These are phyloP conservation scores for Mycena metata DNA, from an alignment of 768 basidiomycete genomes.

Conservation along the genomic window DNA sequence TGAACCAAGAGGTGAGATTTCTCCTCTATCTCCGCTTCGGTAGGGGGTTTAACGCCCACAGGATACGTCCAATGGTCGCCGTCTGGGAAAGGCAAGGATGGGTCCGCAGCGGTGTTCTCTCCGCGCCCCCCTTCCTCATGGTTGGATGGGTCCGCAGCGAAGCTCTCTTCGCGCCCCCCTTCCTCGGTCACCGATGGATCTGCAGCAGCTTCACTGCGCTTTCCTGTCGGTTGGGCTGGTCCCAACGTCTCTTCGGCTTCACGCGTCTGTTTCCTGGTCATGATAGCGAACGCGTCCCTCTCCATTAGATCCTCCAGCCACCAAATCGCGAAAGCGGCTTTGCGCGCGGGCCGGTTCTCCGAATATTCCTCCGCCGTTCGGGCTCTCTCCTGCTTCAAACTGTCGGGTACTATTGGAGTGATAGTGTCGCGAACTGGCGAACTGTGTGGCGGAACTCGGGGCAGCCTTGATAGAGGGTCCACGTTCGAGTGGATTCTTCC, in stretches of 20 bases:
- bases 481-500: slow-evolving; percentile 43
- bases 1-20: background rate
- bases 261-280: background rate
- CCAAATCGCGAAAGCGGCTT: background rate
- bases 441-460: background rate
- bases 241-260: background rate
- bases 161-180: too few species aligned
- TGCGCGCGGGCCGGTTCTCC: background rate
- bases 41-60: too few species aligned
- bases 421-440: background rate
- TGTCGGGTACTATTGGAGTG: background rate
- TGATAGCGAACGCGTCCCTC: background rate
- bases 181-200: too few species aligned
- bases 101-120: too few species aligned
- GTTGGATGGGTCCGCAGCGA: background rate
- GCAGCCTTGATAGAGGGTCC: background rate
- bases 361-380: too few species aligned
- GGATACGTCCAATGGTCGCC: too few species aligned
- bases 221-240: too few species aligned
- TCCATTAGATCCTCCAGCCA: slow-evolving; percentile 1
- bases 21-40: background rate
- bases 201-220: too few species aligned
- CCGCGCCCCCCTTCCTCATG: too few species aligned
- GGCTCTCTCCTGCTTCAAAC: background rate
- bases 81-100: too few species aligned